phyloP scores from a whole-genome alignment of 2,329 filamentous ascomycete species.

The Apiospora aurea region DNA sequence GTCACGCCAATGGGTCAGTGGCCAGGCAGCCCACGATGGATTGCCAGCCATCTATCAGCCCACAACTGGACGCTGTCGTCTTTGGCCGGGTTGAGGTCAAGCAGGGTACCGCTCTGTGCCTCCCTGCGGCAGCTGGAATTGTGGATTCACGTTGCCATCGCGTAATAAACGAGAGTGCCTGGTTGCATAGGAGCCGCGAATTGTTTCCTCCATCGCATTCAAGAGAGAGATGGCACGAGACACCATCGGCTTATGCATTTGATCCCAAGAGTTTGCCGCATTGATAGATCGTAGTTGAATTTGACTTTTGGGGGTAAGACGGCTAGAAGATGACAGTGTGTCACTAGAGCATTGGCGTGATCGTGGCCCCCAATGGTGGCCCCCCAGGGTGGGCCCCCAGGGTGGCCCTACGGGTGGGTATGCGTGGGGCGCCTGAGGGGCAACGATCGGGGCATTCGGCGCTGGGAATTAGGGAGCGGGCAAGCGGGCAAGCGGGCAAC shows the following conservation, averaged over 20 bases:
- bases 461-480: neutral
- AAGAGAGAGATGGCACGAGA: too few relatives aligned
- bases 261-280: too few relatives aligned
- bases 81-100: too few relatives aligned
- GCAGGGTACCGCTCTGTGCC: too few relatives aligned
- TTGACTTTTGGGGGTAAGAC: neutral
- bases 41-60: neutral
- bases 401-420: conserved; percentile 44
- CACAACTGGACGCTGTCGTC: neutral
- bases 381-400: too few relatives aligned
- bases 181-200: too few relatives aligned
- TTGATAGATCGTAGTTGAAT: neutral
- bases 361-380: neutral
- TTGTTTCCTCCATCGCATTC: too few relatives aligned
- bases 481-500: neutral
- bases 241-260: too few relatives aligned
- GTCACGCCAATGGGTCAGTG: neutral
- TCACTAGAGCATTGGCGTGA: neutral
- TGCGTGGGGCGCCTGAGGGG: neutral
- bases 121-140: too few relatives aligned
- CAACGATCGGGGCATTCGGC: neutral
- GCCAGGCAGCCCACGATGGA: neutral
- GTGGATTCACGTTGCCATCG: too few relatives aligned
- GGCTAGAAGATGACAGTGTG: neutral
- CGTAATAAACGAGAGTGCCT: too few relatives aligned